Conservation (phyloP, 306 rosid species). For the Acacia acuminata region DNA sequence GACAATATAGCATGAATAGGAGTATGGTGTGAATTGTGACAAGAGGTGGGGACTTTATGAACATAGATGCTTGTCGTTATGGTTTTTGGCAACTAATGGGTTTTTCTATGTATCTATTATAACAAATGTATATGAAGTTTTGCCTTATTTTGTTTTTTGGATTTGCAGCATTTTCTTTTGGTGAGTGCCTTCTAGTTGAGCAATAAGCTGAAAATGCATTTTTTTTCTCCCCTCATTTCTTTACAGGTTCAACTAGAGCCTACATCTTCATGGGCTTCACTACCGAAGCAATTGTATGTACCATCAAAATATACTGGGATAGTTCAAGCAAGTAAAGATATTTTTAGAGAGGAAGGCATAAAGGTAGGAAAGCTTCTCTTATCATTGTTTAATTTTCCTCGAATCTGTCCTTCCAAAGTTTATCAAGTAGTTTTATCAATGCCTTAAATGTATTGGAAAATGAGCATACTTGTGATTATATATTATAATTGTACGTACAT, state of each 20-base stretch:
- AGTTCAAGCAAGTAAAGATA: constrained; percentile 88
- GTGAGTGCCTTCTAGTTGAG: background rate
- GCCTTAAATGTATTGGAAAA: background rate
- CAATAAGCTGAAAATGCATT: constrained; percentile 13
- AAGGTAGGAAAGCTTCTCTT: constrained; percentile 44
- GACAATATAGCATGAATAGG: background rate
- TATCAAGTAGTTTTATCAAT: background rate
- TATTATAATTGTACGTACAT: background rate
- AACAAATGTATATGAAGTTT: background rate
- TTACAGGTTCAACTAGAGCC: constrained; percentile 94
- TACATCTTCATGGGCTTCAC: constrained; percentile 75
- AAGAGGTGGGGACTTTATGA: background rate
- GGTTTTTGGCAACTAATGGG: background rate
- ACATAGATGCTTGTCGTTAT: background rate
- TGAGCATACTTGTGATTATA: background rate
- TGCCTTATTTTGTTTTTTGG: background rate
- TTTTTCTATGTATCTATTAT: background rate
- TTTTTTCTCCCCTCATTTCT: constrained; percentile 5
- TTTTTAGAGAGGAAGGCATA: constrained; percentile 90
- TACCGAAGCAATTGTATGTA: constrained; percentile 49
- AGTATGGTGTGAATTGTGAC: background rate
- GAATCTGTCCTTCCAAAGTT: background rate
- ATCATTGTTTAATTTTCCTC: background rate
- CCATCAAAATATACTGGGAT: constrained; percentile 91
- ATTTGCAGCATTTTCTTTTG: background rate